Evolutionary conservation across 2,329 filamentous ascomycete species (phyloP).

Genomic region (Curvularia verruculosa): DNA sequence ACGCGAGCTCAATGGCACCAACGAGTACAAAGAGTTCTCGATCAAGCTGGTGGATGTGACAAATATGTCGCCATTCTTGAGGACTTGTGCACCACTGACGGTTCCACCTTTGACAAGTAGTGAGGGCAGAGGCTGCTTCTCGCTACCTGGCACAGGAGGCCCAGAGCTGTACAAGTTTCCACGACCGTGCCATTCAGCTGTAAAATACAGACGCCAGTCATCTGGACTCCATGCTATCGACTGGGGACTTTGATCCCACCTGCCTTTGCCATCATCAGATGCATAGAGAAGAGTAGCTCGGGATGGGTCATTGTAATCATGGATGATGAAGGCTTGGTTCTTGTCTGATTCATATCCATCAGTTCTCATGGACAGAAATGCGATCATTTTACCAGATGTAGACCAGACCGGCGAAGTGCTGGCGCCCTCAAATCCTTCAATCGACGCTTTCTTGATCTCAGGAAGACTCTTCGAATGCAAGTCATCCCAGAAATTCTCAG

Average conservation of each 20-base stretch:
- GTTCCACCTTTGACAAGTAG: constrained; percentile 44
- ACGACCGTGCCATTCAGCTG: constrained; percentile 72
- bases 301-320: constrained; percentile 63
- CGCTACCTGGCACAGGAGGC: constrained; percentile 18
- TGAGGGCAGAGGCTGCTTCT: constrained; percentile 27
- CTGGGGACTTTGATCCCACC: constrained; percentile 62
- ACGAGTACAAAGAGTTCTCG: constrained; percentile 73
- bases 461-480: constrained; percentile 18
- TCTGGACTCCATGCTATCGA: constrained; percentile 59
- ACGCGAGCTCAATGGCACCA: constrained; percentile 53
- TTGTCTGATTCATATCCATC: constrained; percentile 83
- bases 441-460: constrained; percentile 61
- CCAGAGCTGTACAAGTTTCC: constrained; percentile 61
- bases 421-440: constrained; percentile 67
- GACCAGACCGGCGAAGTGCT: constrained; percentile 74
- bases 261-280: constrained; percentile 66
- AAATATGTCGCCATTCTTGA: constrained; percentile 63
- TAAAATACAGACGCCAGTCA: constrained; percentile 69
- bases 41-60: constrained; percentile 71
- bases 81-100: constrained; percentile 55
- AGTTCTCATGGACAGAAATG: constrained; percentile 78
- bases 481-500: constrained; percentile 61
- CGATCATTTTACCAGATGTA: constrained; percentile 70
- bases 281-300: constrained; percentile 65
- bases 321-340: constrained; percentile 68